Base-by-base conservation (phyloP, 2,329 filamentous ascomycete genomes). In the Nemania sp. region DNA sequence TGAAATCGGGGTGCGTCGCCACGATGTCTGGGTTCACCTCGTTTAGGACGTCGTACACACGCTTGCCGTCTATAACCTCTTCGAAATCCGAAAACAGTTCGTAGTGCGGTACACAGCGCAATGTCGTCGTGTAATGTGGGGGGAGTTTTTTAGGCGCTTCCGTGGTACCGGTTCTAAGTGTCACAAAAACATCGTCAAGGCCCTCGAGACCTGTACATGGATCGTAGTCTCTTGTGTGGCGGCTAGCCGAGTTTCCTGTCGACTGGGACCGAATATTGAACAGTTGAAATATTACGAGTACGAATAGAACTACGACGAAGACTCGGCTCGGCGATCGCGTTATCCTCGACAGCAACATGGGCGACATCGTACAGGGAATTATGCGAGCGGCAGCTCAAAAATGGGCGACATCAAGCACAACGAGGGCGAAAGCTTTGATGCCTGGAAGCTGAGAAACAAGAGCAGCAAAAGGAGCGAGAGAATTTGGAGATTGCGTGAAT, bases 61-160 rank as follows among this genome's bases (percentile, higher is more conserved):
- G 74, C 45, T 80, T 75, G 32, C 83, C 82, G 11, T 78, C 74
- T 49, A 86, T 79, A 9, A 77, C 71, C 69, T 83, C 79, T 25
- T 80, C 78, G 55, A 82, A 82, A 70, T 87, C 85, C 62, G 84
- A 87, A 73, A 84, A 86, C 67, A 87, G 80, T 52, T 81, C 78
- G 54, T 80, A 82, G 69, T 85, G 74, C 34, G 81, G 80, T 43
- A 83, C 78, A 73, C 84, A 87, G 63, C 77, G 76, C 18, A 87
- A 75, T 0, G 83, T 83, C 1, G 82, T 83, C 52, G 77, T 70
- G 59, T 85, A 78, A 65, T 86, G 83, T 2, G 79, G 72, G 1
- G 83, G 82, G 2, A 87, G 77, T 68, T 85, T 85, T 29, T 81
- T 77, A 54, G 76, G 72, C 13, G 83, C 78, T 66, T 87, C 84